A percentile compares a stretch with the other conserved stretches of the same genome.
Evolutionary conservation across 129 eudicot genomes (phyloP).

Genomic region (Logfia minima): DNA sequence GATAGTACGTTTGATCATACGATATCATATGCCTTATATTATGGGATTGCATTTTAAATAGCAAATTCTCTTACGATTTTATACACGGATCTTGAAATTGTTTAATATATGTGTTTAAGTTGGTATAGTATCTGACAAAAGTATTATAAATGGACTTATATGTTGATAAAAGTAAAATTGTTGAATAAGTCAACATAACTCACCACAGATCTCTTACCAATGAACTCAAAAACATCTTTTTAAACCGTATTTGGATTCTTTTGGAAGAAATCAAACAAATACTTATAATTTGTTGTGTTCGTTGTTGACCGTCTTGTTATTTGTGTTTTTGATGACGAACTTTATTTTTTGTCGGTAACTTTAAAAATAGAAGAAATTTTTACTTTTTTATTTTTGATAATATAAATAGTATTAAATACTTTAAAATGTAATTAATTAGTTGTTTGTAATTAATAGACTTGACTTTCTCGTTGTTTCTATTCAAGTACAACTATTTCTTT

Average conservation of each 20-base stretch:
- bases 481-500: no score
- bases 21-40: neutral
- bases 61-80: neutral
- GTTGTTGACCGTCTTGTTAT: constrained; percentile 27
- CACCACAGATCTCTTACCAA: constrained; percentile 33
- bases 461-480: no score
- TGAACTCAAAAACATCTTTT: constrained; percentile 24
- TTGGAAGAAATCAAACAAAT: constrained; percentile 14
- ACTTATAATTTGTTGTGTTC: neutral
- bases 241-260: neutral
- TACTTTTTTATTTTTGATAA: no score
- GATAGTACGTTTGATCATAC: neutral
- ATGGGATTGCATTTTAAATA: neutral
- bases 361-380: neutral
- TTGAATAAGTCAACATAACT: constrained; percentile 30
- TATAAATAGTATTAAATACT: no score
- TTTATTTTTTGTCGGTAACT: neutral
- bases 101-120: neutral
- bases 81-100: neutral
- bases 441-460: no score
- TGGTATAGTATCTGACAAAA: neutral
- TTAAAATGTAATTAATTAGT: no score
- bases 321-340: neutral
- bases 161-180: neutral
- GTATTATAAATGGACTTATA: neutral